These are phyloP conservation scores for Phytophthora pini DNA, from an alignment of 352 stramenopile genomes.

Conservation along the genomic window DNA sequence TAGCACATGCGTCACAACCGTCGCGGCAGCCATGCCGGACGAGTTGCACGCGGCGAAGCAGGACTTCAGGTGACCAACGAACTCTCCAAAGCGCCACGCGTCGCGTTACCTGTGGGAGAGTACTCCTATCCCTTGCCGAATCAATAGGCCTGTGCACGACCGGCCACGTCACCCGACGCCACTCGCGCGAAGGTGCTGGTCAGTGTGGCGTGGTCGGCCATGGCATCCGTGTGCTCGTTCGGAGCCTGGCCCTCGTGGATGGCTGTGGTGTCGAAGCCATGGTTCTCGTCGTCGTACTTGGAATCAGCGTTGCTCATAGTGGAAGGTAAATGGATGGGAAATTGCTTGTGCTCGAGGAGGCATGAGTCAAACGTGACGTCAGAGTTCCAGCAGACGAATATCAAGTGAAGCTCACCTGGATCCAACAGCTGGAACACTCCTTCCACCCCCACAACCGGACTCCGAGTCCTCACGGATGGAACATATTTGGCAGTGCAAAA, in stretches of 20 bases:
- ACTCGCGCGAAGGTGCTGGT: conserved; percentile 91
- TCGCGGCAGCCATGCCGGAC: conserved; percentile 92
- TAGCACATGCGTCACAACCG: conserved; percentile 88
- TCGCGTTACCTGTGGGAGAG: conserved; percentile 96
- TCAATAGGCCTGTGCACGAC: conserved; percentile 82
- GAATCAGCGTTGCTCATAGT: conserved; percentile 54
- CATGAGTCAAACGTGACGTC: conserved; percentile 31
- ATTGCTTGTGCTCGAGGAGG: conserved; percentile 5
- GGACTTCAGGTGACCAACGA: conserved; percentile 90
- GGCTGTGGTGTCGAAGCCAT: conserved; percentile 81
- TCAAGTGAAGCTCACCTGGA: not conserved
- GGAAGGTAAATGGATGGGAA: not conserved
- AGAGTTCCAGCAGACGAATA: conserved; percentile 13
- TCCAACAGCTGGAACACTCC: no score
- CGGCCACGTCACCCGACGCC: conserved; percentile 77
- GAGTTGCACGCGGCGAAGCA: conserved; percentile 90
- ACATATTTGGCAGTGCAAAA: no score
- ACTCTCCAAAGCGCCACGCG: conserved; percentile 93
- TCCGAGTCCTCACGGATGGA: no score
- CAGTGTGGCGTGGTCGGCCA: conserved; percentile 92
- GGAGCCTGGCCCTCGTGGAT: conserved; percentile 87
- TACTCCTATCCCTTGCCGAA: conserved; percentile 97
- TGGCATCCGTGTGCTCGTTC: conserved; percentile 77
- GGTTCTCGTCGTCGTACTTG: conserved; percentile 79
- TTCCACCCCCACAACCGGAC: no score